Evolutionary conservation across 139 green algal species (phyloP).

Genomic region (Picochlorum sp.): DNA sequence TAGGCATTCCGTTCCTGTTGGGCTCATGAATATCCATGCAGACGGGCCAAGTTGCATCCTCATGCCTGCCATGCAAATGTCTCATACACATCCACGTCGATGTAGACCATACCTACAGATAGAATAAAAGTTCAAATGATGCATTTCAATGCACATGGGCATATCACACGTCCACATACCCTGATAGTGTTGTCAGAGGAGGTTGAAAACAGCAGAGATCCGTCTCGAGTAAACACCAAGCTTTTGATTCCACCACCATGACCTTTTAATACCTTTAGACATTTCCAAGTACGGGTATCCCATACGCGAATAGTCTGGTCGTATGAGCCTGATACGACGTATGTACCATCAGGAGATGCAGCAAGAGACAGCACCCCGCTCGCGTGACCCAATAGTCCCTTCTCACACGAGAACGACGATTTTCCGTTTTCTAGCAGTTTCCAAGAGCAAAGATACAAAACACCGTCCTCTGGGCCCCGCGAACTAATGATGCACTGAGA

Average conservation of each 20-base stretch:
- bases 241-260: constrained; percentile 25
- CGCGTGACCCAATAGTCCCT: constrained; percentile 7
- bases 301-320: constrained; percentile 87
- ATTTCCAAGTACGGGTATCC: constrained; percentile 35
- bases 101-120: constrained; percentile 11
- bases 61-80: constrained; percentile 25
- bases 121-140: no score
- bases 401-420: not conserved
- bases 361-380: constrained; percentile 15
- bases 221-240: constrained; percentile 18
- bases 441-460: no score
- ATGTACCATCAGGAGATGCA: constrained; percentile 51
- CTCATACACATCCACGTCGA: constrained; percentile 31
- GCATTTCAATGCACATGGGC: not conserved
- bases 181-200: constrained; percentile 28
- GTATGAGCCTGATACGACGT: constrained; percentile 70
- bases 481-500: no score
- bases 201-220: constrained; percentile 11
- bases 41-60: constrained; percentile 24
- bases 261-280: constrained; percentile 20
- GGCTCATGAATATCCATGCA: constrained; percentile 13
- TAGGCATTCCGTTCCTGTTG: not conserved
- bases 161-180: not conserved
- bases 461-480: not conserved
- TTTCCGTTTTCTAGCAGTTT: no score